Base-by-base conservation (phyloP, 306 rosid genomes). In the Fragaria iinumae region DNA sequence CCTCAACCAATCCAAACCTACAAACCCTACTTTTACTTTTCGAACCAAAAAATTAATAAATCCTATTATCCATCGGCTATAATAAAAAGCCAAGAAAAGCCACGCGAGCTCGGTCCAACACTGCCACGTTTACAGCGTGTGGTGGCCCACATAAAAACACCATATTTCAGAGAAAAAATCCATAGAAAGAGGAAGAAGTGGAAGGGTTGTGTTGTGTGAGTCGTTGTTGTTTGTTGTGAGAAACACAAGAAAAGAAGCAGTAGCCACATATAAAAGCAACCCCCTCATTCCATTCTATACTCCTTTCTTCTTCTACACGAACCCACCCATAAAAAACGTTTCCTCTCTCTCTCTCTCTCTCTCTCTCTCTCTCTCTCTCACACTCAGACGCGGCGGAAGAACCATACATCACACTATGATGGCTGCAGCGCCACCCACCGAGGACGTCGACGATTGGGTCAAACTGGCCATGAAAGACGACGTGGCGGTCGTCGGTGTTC, bases 401-500 rank as follows among this genome's bases (percentile, higher is more conserved):
- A 32, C 36, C 0, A 32, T 32, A 32, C 36, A 32, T 32, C 48
- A 2, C 13, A 34, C 21, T 36, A 39, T 53, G 63, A 79, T 66
- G 84, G 52, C 39, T 23, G 14, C 60, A 18, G 47, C 70, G 20
- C 27, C 49, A 8, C 38, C 53, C n/a, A 11, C 75, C 1, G 78
- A 45, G 16, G 76, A 81, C 77, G 87, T 79, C 84, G 81, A 86
- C 0, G 88, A 87, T n/a, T 94, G 98, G 98, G 82, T 91, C 69
- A 72, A 87, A 44, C 67, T 73, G 0, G 98, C 98, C 76, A 78
- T 90, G 83, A 77, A 79, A 49, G 91, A 92, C 77, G 92, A 92
- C 55, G 73, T 87, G 23, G 63, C 81, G 8, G 97, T 90, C 18
- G 97, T 83, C n/a, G 78, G 80, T 43, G 69, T 86, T 9, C 89